Evolutionary conservation across 257 asterid genomes (phyloP).

Genomic region (Nicotiana attenuata): DNA sequence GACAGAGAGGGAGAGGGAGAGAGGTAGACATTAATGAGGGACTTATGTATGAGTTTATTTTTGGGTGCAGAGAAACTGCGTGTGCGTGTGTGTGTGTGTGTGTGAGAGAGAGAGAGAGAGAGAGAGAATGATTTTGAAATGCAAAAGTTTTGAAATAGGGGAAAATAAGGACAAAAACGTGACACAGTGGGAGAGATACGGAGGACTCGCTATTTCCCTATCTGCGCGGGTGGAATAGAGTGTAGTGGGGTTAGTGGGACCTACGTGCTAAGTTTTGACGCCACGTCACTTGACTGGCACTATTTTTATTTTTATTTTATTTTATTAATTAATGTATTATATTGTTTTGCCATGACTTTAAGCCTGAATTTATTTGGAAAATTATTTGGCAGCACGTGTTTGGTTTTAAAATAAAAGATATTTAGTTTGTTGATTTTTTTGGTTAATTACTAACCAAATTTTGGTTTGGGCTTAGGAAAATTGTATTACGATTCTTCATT

Average conservation of each 20-base stretch:
- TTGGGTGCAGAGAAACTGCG: not conserved
- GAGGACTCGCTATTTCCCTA: not conserved
- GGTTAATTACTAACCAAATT: no score
- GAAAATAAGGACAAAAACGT: conserved; percentile 18
- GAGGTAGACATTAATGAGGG: conserved; percentile 22
- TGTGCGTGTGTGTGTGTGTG: not conserved
- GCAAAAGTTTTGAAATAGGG: conserved; percentile 16
- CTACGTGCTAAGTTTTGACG: not conserved
- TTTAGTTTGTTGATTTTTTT: not conserved
- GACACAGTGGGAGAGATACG: conserved; percentile 11
- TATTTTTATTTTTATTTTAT: not conserved
- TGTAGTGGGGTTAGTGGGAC: not conserved
- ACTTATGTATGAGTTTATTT: not conserved
- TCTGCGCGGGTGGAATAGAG: not conserved
- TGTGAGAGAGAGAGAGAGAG: not conserved
- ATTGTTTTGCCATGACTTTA: not conserved
- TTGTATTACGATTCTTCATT: no score
- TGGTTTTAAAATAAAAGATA: not conserved
- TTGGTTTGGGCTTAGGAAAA: no score
- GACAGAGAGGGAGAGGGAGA: conserved; percentile 20
- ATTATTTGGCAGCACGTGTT: not conserved
- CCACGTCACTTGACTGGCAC: not conserved
- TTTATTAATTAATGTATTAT: no score
- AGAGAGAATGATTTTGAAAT: conserved; percentile 29
- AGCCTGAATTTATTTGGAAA: not conserved